A percentile compares a stretch with the other conserved stretches of the same genome.
phyloP scores from a whole-genome alignment of 176 grass and related monocot species.

The Bromus sterilis region DNA sequence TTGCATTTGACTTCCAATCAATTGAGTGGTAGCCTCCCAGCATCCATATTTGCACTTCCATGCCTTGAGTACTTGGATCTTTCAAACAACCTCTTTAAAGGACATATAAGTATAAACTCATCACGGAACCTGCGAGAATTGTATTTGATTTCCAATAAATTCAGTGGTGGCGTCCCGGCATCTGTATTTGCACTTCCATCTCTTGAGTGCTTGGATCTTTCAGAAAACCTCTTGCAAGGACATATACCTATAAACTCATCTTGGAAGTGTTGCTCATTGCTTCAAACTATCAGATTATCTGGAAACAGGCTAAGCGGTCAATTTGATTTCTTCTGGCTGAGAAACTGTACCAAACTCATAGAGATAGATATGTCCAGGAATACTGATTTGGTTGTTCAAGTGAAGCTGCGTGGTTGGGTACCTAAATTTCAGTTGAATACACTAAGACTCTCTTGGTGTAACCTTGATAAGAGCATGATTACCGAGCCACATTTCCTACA shows the following conservation, averaged over 20 bases:
- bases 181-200: neutral
- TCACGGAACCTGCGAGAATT: neutral
- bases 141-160: neutral
- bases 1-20: neutral
- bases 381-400: neutral
- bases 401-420: neutral
- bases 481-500: constrained; percentile 13
- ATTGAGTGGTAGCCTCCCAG: neutral
- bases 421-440: constrained; percentile 3
- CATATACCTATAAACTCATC: neutral
- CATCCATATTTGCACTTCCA: neutral
- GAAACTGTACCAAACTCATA: neutral
- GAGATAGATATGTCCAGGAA: neutral
- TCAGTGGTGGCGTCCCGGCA: neutral
- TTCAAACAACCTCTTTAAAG: neutral
- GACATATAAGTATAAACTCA: neutral
- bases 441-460: constrained; percentile 10
- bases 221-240: neutral
- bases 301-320: neutral
- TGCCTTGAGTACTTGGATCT: neutral
- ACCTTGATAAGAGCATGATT: constrained; percentile 1
- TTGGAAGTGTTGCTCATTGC: neutral
- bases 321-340: neutral
- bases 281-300: neutral
- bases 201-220: constrained; percentile 18